A percentile compares a stretch with the other conserved stretches of the same genome.
These are phyloP conservation scores for Raddia guianensis DNA, from an alignment of 176 grass and related monocot species.

Conservation along the genomic window DNA sequence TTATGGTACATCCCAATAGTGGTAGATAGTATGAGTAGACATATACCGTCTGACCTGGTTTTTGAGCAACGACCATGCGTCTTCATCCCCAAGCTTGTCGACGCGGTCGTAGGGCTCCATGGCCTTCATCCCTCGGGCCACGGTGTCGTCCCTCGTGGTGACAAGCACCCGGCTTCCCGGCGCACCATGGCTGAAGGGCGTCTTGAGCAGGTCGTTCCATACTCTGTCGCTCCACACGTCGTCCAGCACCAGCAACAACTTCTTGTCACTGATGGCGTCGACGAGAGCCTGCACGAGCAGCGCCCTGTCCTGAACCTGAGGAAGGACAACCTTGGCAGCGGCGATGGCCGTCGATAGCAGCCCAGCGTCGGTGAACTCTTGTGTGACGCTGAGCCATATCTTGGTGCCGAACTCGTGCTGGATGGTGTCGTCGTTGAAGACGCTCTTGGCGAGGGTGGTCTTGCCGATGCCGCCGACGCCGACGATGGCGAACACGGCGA, in stretches of 20 bases:
- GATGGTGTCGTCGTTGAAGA: slow-evolving; percentile 10
- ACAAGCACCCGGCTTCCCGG: slow-evolving; percentile 3
- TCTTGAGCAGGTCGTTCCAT: not conserved
- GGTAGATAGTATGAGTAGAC: no score
- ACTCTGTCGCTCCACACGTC: slow-evolving; percentile 31
- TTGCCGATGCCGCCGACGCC: slow-evolving; percentile 39
- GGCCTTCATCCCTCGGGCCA: slow-evolving; percentile 18
- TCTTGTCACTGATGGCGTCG: not conserved
- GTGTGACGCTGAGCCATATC: no score
- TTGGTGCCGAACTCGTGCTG: no score
- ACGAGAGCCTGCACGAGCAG: no score
- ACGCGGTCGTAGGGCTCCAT: no score
- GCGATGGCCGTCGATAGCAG: no score
- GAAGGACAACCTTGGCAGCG: no score
- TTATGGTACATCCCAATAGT: no score
- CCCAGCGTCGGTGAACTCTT: no score
- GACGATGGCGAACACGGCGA: slow-evolving; percentile 21
- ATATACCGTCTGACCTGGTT: no score
- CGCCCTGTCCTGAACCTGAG: not conserved
- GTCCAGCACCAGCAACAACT: slow-evolving; percentile 43
- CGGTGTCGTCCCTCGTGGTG: slow-evolving; percentile 19
- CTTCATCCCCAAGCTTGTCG: no score
- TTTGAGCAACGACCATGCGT: no score
- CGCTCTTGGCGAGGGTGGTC: slow-evolving; percentile 33
- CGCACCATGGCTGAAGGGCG: not conserved